Conservation (phyloP, 23 red algal species). For the Agarophyton chilense region DNA sequence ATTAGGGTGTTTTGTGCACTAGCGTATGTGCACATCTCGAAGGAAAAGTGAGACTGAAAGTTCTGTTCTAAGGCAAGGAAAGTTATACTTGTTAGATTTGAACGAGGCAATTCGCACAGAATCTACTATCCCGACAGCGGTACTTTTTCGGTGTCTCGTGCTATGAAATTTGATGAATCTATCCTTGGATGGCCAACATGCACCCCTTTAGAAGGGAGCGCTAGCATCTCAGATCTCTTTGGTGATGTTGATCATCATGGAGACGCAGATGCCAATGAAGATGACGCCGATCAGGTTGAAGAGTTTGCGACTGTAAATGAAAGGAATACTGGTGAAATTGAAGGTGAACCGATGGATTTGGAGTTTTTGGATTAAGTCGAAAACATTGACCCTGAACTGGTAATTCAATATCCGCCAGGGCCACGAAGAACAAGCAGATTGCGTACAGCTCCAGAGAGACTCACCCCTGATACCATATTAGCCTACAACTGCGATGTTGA, state of each 20-base stretch:
- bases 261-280: neutral
- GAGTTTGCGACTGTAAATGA: too few relatives aligned
- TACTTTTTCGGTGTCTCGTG: neutral
- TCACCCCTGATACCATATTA: neutral
- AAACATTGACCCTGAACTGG: conserved; percentile 2
- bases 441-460: neutral
- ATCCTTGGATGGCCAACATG: conserved; percentile 1
- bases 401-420: conserved; percentile 6
- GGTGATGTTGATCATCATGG: neutral
- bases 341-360: too few relatives aligned
- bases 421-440: neutral
- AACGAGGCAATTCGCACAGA: conserved; percentile 38
- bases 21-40: conserved; percentile 38
- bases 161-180: conserved; percentile 21
- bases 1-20: conserved; percentile 12
- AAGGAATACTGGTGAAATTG: too few relatives aligned
- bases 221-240: conserved; percentile 1
- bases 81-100: conserved; percentile 10
- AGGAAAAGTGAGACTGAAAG: conserved; percentile 1
- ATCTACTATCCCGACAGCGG: neutral
- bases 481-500: neutral
- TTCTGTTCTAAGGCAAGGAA: neutral
- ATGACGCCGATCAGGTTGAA: neutral
- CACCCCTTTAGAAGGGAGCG: neutral
- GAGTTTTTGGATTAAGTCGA: conserved; percentile 19